Evolutionary conservation across 805 yeast species (phyloP).

Genomic region (Maudiozyma saulgeensis): DNA sequence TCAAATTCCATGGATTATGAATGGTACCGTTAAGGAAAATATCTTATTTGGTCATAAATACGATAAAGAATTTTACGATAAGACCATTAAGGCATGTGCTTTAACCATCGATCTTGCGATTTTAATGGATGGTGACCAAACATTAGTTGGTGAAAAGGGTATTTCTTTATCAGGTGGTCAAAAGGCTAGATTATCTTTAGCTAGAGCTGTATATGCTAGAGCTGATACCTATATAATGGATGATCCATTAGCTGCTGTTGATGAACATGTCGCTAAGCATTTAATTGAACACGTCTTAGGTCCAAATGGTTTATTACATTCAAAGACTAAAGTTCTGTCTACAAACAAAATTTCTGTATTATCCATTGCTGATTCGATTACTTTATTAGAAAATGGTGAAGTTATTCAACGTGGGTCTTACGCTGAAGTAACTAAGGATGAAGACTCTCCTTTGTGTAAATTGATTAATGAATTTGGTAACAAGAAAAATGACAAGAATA

Average conservation of each 20-base stretch:
- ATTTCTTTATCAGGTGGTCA: constrained; percentile 96
- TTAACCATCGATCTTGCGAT: constrained; percentile 65
- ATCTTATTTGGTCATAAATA: constrained; percentile 80
- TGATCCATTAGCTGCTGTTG: constrained; percentile 93
- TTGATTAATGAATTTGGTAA: constrained; percentile 58
- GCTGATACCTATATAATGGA: constrained; percentile 87
- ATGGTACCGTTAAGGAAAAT: constrained; percentile 85
- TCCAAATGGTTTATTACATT: constrained; percentile 60
- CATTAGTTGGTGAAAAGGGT: constrained; percentile 96
- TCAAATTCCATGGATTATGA: constrained; percentile 95
- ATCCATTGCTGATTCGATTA: constrained; percentile 59
- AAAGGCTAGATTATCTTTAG: constrained; percentile 88
- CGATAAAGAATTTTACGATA: constrained; percentile 72
- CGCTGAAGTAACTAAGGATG: constrained; percentile 36
- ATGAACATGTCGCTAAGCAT: constrained; percentile 90
- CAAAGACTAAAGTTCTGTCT: constrained; percentile 71
- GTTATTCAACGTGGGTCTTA: constrained; percentile 59
- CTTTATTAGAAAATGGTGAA: constrained; percentile 61
- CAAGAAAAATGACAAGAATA: constrained; percentile 16
- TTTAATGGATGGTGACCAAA: constrained; percentile 81
- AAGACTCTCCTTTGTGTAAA: constrained; percentile 41
- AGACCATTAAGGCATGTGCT: constrained; percentile 83
- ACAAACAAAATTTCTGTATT: constrained; percentile 82
- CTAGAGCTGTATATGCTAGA: constrained; percentile 91
- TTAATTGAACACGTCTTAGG: constrained; percentile 77